Conservation (phyloP, 2,329 filamentous ascomycete species). For the Penicillium polonicum region DNA sequence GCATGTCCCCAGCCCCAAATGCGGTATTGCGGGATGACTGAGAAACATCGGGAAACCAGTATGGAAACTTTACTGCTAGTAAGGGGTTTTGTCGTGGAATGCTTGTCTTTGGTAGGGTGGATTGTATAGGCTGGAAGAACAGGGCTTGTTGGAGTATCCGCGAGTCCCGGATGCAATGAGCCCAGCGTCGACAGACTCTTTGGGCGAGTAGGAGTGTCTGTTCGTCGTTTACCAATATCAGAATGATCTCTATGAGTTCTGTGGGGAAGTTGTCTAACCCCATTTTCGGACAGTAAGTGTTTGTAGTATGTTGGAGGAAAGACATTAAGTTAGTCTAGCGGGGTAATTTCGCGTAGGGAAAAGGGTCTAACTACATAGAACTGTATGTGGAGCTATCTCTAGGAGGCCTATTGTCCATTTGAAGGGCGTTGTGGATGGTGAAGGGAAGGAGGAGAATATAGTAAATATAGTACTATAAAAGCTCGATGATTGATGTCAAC, state of each 20-base stretch:
- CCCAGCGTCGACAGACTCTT: neutral
- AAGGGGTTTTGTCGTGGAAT: neutral
- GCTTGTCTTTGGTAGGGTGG: neutral
- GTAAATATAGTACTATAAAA: too few relatives aligned
- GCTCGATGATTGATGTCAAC: neutral
- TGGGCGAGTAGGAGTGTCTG: neutral
- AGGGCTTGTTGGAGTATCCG: too few relatives aligned
- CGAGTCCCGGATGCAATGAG: too few relatives aligned
- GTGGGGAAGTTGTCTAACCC: neutral
- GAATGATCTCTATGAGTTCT: neutral
- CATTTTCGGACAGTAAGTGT: neutral
- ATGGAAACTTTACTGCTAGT: neutral
- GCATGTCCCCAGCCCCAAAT: too few relatives aligned
- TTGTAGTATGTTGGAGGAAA: neutral
- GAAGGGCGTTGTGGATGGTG: neutral
- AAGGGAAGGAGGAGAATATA: neutral
- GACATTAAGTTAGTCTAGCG: neutral
- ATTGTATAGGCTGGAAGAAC: neutral
- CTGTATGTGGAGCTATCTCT: neutral
- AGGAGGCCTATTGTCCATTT: neutral
- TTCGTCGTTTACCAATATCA: neutral
- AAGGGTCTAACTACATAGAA: neutral
- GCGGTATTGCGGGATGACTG: too few relatives aligned
- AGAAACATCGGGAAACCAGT: too few relatives aligned
- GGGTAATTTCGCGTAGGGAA: neutral